phyloP scores from a whole-genome alignment of 2,329 filamentous ascomycete genomes.

The Calonectria honghensis region DNA sequence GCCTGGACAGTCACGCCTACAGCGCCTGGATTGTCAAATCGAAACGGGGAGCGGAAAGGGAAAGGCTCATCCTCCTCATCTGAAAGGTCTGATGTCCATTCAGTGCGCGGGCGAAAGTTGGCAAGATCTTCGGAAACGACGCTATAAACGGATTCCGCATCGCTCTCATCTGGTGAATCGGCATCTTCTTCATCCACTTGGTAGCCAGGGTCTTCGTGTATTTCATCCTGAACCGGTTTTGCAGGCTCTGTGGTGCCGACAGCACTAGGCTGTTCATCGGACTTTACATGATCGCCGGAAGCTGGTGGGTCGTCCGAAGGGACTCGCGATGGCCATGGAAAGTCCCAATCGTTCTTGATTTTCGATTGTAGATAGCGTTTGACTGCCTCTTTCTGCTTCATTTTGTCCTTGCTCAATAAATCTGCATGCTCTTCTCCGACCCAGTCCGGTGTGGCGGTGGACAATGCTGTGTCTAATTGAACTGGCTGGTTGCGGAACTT shows the following conservation, averaged over 20 bases:
- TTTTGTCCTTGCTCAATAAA: conserved; percentile 77
- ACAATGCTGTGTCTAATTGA: conserved; percentile 56
- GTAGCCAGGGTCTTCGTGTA: conserved; percentile 60
- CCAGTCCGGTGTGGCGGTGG: conserved; percentile 59
- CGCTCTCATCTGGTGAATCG: conserved; percentile 61
- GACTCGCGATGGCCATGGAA: conserved; percentile 70
- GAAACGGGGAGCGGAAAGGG: conserved; percentile 67
- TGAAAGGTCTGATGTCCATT: conserved; percentile 76
- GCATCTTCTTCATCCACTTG: conserved; percentile 65
- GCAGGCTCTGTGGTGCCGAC: conserved; percentile 41
- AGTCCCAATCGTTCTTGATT: conserved; percentile 77
- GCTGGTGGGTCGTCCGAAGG: conserved; percentile 35
- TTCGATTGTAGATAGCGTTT: conserved; percentile 72
- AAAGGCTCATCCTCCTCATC: conserved; percentile 66
- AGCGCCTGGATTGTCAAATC: conserved; percentile 70
- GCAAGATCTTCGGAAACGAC: conserved; percentile 72
- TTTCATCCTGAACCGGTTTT: conserved; percentile 56
- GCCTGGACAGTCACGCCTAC: conserved; percentile 65
- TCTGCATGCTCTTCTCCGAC: conserved; percentile 75
- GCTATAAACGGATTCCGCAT: conserved; percentile 72
- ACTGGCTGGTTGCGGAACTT: conserved; percentile 67
- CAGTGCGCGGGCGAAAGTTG: conserved; percentile 70
- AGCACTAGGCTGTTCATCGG: conserved; percentile 18
- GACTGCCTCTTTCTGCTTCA: conserved; percentile 78
- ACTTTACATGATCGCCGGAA: conserved; percentile 34